Base-by-base conservation (phyloP, 2,329 filamentous ascomycete species). In the Pleomassaria siparia region DNA sequence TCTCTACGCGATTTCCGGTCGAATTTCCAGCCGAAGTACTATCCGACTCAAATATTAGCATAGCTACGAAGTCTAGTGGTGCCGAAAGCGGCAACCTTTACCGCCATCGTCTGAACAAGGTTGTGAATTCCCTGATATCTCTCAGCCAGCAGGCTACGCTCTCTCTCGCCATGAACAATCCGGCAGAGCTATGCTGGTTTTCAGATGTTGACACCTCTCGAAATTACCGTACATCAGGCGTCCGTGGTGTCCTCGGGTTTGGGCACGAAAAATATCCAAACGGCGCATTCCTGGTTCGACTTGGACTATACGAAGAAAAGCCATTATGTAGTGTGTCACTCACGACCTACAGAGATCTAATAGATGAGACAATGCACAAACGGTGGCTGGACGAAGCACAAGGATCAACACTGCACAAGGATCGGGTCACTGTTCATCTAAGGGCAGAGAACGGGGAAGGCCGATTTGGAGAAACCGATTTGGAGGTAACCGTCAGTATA, bases 271-370 rank as follows among this genome's bases (percentile, higher is more conserved):
- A 2, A 9, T 29, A 40, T 12, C 26, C 15, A 3, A 15, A 21
- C 10, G 20, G 5, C 16, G 40, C 26, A 4, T 32, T 43, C 26
- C 28, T 43, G 40, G 40, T 43, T 4, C 28, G 33, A 25, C 25
- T 43, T 16, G 40, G 40, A 13, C n/a, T 43, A 21, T 43, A 22
- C 40, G 40, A 43, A 13, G 40, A 43, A 13, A 30, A 16, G 9
- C 40, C 40, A 10, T 11, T 32, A n/a, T 43, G 40, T 16, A 32
- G 20, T 24, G 40, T 43, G 9, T 16, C 33, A 11, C 26, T 22
- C 11, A 33, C n/a, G 6, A 32, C 26, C 3, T 15, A 32, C 16
- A 18, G n/a, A 5, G 20, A 30, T 20, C 28, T 43, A 7, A 16
- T 5, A 12, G n/a, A 43, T n/a, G 40, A 43, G 12, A 10, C 16